phyloP scores from a whole-genome alignment of 176 grass and related monocot genomes.

The Zea luxurians region DNA sequence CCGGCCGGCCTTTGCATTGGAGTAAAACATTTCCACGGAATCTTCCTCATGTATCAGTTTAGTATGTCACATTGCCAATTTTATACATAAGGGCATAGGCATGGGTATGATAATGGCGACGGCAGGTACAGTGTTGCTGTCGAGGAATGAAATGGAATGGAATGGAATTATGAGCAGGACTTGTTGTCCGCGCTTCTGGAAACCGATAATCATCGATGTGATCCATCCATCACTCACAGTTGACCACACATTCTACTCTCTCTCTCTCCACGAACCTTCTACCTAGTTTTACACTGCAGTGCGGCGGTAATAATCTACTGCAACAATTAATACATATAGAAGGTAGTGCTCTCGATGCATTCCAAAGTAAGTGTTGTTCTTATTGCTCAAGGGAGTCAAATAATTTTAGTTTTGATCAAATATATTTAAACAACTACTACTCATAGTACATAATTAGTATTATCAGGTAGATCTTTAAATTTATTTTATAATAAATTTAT shows the following conservation, averaged over 20 bases:
- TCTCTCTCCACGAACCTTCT: background rate
- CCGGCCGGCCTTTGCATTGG: constrained; percentile 42
- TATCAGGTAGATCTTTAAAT: too few species aligned
- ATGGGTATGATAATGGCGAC: background rate
- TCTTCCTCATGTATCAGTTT: background rate
- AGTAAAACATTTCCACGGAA: constrained; percentile 59
- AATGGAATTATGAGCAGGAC: constrained; percentile 2
- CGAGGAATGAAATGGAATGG: constrained; percentile 19
- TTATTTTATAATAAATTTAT: too few species aligned
- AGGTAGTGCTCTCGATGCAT: too few species aligned
- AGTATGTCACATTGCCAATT: constrained; percentile 12
- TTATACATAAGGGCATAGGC: background rate
- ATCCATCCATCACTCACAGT: background rate
- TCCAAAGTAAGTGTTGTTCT: too few species aligned
- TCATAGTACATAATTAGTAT: too few species aligned
- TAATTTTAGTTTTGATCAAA: too few species aligned
- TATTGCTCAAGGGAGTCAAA: too few species aligned
- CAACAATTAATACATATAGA: too few species aligned
- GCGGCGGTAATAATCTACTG: too few species aligned
- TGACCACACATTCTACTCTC: background rate
- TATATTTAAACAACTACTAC: too few species aligned
- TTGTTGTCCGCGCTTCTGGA: constrained; percentile 22
- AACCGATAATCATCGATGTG: background rate
- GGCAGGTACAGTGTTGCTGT: constrained; percentile 48
- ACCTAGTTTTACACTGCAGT: too few species aligned